Evolutionary conservation across 1,284 basidiomycete species (phyloP).

Genomic region (Boletus mariae): DNA sequence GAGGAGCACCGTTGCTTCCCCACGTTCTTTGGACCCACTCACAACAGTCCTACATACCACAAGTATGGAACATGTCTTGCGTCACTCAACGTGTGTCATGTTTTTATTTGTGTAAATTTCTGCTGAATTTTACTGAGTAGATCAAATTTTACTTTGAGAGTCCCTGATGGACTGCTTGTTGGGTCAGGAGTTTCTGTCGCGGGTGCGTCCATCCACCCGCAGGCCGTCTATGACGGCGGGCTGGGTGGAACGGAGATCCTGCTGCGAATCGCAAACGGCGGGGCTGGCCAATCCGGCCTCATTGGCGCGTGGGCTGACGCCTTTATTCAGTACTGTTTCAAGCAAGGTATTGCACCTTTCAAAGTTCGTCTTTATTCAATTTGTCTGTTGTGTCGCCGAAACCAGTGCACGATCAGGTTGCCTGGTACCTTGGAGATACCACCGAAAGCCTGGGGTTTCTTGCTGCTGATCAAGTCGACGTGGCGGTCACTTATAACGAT

Average conservation of each 20-base stretch:
- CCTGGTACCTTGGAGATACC: slow-evolving; percentile 50
- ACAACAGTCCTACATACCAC: not conserved
- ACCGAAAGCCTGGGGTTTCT: slow-evolving; percentile 43
- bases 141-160: not conserved
- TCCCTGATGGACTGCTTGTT: slow-evolving; percentile 1
- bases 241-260: slow-evolving; percentile 22
- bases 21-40: not conserved
- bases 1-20: not conserved
- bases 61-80: slow-evolving; percentile 7
- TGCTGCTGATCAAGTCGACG: slow-evolving; percentile 38
- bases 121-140: slow-evolving; percentile 9
- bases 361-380: slow-evolving; percentile 27
- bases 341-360: slow-evolving; percentile 31
- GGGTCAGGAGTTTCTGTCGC: slow-evolving; percentile 4
- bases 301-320: slow-evolving; percentile 43
- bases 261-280: slow-evolving; percentile 46
- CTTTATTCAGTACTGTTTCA: slow-evolving; percentile 40
- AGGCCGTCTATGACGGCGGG: slow-evolving; percentile 18
- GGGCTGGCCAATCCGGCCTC: slow-evolving; percentile 47
- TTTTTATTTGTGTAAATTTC: not conserved
- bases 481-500: slow-evolving; percentile 48
- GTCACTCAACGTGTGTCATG: slow-evolving; percentile 3
- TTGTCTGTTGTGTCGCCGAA: not conserved
- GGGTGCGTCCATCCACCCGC: slow-evolving; percentile 11
- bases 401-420: slow-evolving; percentile 33